Base-by-base conservation (phyloP, 768 basidiomycete genomes). In the Sporobolomyces pararoseus region DNA sequence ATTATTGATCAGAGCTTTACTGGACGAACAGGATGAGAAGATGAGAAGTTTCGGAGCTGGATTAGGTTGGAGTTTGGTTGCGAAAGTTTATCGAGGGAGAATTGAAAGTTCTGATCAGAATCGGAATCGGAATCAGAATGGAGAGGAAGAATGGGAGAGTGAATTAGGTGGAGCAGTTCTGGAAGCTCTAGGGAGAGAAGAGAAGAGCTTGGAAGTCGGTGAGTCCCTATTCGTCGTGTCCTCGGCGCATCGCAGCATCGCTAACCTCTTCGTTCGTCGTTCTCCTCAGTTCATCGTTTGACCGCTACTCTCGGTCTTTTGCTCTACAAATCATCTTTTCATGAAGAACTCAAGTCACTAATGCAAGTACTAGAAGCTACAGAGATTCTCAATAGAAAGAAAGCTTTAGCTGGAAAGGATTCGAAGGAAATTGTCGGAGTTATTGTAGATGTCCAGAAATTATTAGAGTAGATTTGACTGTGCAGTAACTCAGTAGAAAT, bases 131-230 rank as follows among this genome's bases (percentile, higher is more conserved):
- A 42, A 42, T 9, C 39, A 17, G 17, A 42, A 50, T 49, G 79
- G 78, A 9, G 82, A 81, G 29, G 81, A 80, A 88, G 92, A 93
- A 63, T 94, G 90, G 90, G 87, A 91, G 76, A 82, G 89, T 0
- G 94, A 96, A 81, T 79, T 95, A 37, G 82, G 87, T 3, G 89
- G 88, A 75, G 94, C 89, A 1, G 76, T 96, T n/a, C 78, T 93
- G 0, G 90, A 91, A 78, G 89, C 89, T 23, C 76, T 95, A 25
- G 83, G 83, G 59, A 84, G 84, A 71, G 91, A 95, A 80, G 84
- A 81, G 71, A 80, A 81, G 63, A 89, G 83, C 72, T 89, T 90
- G 78, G 93, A 94, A 77, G 86, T 90, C 75, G 87, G 91, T 89
- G 65, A 80, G 90, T 78, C 4, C 78, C 4, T 6, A 5, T n/a